Evolutionary conservation across 2,329 filamentous ascomycete species (phyloP), one percentile per base, ranked within the genome.

Genomic region (Fusarium albidum): DNA sequence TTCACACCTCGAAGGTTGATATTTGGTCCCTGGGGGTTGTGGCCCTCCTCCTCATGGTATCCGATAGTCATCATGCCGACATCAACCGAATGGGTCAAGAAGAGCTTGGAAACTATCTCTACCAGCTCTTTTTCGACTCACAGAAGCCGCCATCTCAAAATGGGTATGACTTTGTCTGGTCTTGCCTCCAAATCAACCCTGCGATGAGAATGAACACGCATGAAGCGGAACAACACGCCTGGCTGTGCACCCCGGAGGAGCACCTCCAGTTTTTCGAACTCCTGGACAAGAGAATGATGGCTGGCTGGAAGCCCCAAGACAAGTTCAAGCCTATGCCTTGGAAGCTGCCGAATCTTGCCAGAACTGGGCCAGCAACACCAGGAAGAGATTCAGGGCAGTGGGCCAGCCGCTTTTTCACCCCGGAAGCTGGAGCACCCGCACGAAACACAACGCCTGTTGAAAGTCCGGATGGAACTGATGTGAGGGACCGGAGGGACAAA

Each of bases 1-100:
- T 55, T 28, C 68, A 64, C 68, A 81, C 66, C 45, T 64, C 57
- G 13, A 73, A 48, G 44, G 77, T 81, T 6, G 82, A 84, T 52
- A 77, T 83, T 17, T 84, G 81, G 81, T 77, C 80, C 5, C 63
- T 83, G 13, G 82, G 82, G 0, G 71, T 82, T 46, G 69, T 83
- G 5, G 63, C 72, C 0, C 52, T 82, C 1, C 70, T 73, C 17
- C 61, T 77, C 25, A 50, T 75, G 9, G 63, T 67, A n/a, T 65
- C 65, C 48, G 28, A 60, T 59, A 46, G 42, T 3, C 45, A 61
- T 10, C 52, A 69, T 10, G 51, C 58, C n/a, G 61, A 67, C 12
- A 50, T 75, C 12, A 68, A 63, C 37, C 57, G 55, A 11, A 57
- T 70, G 54, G 55, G 59, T 5, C 70, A 75, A 35, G 32, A 40